Evolutionary conservation across 2,329 filamentous ascomycete species (phyloP).

Genomic region (Pseudofabraea citricarpa): DNA sequence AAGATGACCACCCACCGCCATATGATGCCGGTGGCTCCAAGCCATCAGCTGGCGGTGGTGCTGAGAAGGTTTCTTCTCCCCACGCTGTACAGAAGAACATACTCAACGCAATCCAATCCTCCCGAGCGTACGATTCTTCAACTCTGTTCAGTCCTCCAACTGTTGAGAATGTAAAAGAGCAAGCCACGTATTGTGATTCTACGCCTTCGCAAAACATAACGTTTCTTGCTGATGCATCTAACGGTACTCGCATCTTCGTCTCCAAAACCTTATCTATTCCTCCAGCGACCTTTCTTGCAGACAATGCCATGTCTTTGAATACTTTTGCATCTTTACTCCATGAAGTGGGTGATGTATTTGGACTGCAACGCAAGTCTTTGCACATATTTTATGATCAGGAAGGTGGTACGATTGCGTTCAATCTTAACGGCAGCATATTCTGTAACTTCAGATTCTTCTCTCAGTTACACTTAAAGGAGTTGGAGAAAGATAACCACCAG

Average conservation of each 20-base stretch:
- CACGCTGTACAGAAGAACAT: constrained; percentile 65
- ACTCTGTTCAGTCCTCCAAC: constrained; percentile 68
- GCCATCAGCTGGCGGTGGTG: constrained; percentile 9
- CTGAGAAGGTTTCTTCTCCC: constrained; percentile 50
- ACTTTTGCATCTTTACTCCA: constrained; percentile 64
- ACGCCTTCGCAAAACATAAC: constrained; percentile 68
- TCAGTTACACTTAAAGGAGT: constrained; percentile 62
- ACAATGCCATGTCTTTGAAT: constrained; percentile 59
- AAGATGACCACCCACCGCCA: constrained; percentile 10
- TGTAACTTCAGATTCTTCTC: constrained; percentile 89
- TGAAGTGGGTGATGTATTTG: constrained; percentile 69
- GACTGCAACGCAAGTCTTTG: constrained; percentile 60
- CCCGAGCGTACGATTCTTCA: constrained; percentile 70
- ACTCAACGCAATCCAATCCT: constrained; percentile 72
- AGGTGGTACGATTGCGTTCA: constrained; percentile 88
- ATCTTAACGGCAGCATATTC: constrained; percentile 80
- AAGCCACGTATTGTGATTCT: constrained; percentile 80
- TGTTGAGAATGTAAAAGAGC: constrained; percentile 72
- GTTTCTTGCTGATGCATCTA: constrained; percentile 64
- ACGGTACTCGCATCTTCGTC: constrained; percentile 71
- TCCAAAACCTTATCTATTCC: constrained; percentile 47
- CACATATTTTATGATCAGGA: constrained; percentile 84
- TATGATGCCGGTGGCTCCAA: constrained; percentile 21
- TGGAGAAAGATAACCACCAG: constrained; percentile 27
- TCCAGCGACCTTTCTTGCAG: constrained; percentile 51